Evolutionary conservation across 2,329 filamentous ascomycete species (phyloP), one percentile per base, ranked within the genome.

Genomic region (Lithohypha guttulata): DNA sequence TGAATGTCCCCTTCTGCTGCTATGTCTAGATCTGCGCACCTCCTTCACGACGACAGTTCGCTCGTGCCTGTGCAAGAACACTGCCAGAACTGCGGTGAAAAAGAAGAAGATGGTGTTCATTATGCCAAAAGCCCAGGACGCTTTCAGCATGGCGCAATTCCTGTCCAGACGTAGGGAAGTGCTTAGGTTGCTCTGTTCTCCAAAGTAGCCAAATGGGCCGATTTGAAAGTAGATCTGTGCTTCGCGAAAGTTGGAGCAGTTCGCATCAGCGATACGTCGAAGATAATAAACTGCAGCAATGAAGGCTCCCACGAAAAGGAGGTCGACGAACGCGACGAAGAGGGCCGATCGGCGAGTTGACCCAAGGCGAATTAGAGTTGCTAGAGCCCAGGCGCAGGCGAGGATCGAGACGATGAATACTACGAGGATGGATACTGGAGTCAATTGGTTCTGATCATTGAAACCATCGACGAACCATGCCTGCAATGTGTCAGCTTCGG

Each of bases 91-190:
- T 36, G 76, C 73, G 3, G 84, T 91, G 55, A 81, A 66, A 58
- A 81, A 79, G 64, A 93, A 94, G 57, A 87, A 79, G 48, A 91
- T 65, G 49, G 69, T 67, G 59, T 91, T 84, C 71, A 95, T 93
- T 59, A 96, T 95, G 34, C 75, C 85, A 51, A 95, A 79, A 2
- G 85, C 89, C 63, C 85, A 96, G 50, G 70, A 73, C 1, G 87
- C 81, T 73, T 95, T 96, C 55, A 94, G 75, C 84, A 95, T 91
- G 34, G 81, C 75, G 63, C 89, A 96, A 4, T 77, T 75, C 69
- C 89, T 89, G 60, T 84, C 70, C 25, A 78, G 60, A 38, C 70
- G 60, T 27, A 78, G 55, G 28, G 69, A 59, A 42, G 75, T 63
- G 6, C 53, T 53, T 41, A 62, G 69, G 36, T 62, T 62, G 20